Percentiles rank a stretch among this genome's conserved stretches.
phyloP scores from a whole-genome alignment of 495 filamentous ascomycete genomes.

The Penicillium bovifimosum region DNA sequence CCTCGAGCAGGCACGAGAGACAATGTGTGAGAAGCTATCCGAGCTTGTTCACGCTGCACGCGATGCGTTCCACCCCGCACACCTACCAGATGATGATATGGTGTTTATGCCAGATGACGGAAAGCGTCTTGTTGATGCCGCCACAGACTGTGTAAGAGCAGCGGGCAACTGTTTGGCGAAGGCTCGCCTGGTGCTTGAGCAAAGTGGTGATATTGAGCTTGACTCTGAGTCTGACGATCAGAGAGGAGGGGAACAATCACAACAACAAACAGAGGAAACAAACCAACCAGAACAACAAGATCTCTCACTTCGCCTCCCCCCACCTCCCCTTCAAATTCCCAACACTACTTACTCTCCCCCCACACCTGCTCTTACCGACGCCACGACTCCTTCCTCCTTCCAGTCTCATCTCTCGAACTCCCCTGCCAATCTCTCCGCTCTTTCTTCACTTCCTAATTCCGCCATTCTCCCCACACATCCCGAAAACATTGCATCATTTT shows the following conservation, averaged over 20 bases:
- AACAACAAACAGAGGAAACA: slow-evolving; percentile 19
- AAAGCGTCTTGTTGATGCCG: slow-evolving; percentile 68
- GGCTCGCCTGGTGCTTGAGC: slow-evolving; percentile 77
- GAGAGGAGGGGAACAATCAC: background rate
- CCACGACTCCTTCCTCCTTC: slow-evolving; percentile 41
- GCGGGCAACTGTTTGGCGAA: slow-evolving; percentile 88
- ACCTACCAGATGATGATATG: slow-evolving; percentile 59
- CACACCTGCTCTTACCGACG: slow-evolving; percentile 38
- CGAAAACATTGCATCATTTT: slow-evolving; percentile 29
- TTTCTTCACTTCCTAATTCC: slow-evolving; percentile 28
- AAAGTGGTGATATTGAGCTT: slow-evolving; percentile 91
- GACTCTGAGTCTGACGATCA: slow-evolving; percentile 56
- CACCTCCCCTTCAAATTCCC: slow-evolving; percentile 39
- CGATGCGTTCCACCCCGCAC: slow-evolving; percentile 62
- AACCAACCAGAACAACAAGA: slow-evolving; percentile 22
- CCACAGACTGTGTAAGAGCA: slow-evolving; percentile 83
- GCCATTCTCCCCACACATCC: slow-evolving; percentile 35
- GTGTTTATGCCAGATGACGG: slow-evolving; percentile 78
- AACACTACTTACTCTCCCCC: slow-evolving; percentile 29
- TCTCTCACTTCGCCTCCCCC: slow-evolving; percentile 32
- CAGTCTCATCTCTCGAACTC: slow-evolving; percentile 26
- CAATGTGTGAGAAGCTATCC: slow-evolving; percentile 74
- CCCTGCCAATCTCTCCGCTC: slow-evolving; percentile 14
- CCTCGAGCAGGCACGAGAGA: slow-evolving; percentile 63
- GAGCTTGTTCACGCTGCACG: slow-evolving; percentile 74